Evolutionary conservation across 2,329 filamentous ascomycete species (phyloP), one percentile per base, ranked within the genome.

Genomic region (Sclerotinia subarctica): DNA sequence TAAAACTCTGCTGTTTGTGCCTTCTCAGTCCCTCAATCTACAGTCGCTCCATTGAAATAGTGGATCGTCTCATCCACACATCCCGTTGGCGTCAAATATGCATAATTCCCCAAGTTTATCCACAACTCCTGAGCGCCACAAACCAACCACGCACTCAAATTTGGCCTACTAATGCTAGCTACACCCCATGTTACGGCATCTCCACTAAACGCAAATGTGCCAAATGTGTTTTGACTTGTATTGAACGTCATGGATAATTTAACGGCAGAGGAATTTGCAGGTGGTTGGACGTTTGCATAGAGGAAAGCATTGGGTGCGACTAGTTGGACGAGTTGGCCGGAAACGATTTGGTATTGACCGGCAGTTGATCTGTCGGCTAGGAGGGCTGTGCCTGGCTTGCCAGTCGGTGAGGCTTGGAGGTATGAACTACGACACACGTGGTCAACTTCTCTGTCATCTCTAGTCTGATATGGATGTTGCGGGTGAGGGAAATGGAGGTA

Each of bases 71-170:
- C 82, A 78, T 88, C 86, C 42, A 80, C 79, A 77, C 86, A 88
- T 3, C 85, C 85, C 4, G 77, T 76, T 0, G 86, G 86, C 15
- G 85, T 88, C 76, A 84, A 78, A 73, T 87, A 88, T 35, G 78
- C 78, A 73, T 88, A 88, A 19, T 83, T 84, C 0, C 86, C 86
- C 66, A 87, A 80, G 73, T 88, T 88, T 73, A 88, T 81, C 73
- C 84, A 87, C 70, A 88, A 71, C 57, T 74, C 75, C 77, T 85
- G 82, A 7, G 79, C 78, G 57, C 78, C 78, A 70, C 85, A 88
- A 64, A 88, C 85, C 71, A 86, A 81, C 85, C 85, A 88, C 1
- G 86, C 86, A 26, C 82, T 83, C 56, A 81, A 73, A 74, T 88
- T 88, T 63, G 84, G 85, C 47, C 86, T 76, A 60, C 78, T 77